A percentile compares a stretch with the other conserved stretches of the same genome.
These are phyloP conservation scores for Daldinia vernicosa DNA, from an alignment of 495 filamentous ascomycete genomes.

Conservation along the genomic window DNA sequence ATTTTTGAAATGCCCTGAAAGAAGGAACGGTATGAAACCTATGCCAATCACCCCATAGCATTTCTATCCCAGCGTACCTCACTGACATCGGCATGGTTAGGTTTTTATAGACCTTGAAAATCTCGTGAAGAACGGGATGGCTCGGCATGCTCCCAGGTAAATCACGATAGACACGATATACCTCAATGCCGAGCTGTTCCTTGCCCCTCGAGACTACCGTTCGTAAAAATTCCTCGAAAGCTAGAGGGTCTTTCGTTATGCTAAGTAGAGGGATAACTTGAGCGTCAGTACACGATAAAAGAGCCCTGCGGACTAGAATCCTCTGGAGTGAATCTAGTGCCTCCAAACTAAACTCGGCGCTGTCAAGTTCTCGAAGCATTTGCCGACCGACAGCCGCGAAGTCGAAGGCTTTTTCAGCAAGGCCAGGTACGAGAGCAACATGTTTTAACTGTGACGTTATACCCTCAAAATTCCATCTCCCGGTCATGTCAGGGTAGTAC, in stretches of 20 bases:
- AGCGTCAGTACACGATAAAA: slow-evolving; percentile 31
- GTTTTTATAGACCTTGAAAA: slow-evolving; percentile 54
- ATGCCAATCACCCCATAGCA: slow-evolving; percentile 65
- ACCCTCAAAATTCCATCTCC: slow-evolving; percentile 38
- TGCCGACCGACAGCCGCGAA: slow-evolving; percentile 19
- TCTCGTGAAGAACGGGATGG: slow-evolving; percentile 47
- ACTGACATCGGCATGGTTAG: slow-evolving; percentile 35
- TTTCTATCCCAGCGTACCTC: slow-evolving; percentile 56
- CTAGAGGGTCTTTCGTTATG: slow-evolving; percentile 35
- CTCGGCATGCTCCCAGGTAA: slow-evolving; percentile 45
- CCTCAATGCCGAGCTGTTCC: slow-evolving; percentile 37
- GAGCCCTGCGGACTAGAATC: slow-evolving; percentile 42
- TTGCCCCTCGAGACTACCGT: slow-evolving; percentile 13
- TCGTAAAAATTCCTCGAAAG: slow-evolving; percentile 48
- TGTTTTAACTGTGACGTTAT: slow-evolving; percentile 35
- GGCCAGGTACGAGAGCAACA: slow-evolving; percentile 23
- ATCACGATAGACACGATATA: slow-evolving; percentile 51
- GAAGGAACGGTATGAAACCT: slow-evolving; percentile 49
- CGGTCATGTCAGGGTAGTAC: slow-evolving; percentile 32
- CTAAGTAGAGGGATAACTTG: slow-evolving; percentile 45
- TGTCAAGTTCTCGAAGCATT: slow-evolving; percentile 15
- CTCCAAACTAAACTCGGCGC: slow-evolving; percentile 16
- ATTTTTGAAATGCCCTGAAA: slow-evolving; percentile 56
- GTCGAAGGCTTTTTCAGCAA: slow-evolving; percentile 38
- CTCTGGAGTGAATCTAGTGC: slow-evolving; percentile 40